Conservation (phyloP, 2,329 filamentous ascomycete genomes). For the Clarireedia paspali region DNA sequence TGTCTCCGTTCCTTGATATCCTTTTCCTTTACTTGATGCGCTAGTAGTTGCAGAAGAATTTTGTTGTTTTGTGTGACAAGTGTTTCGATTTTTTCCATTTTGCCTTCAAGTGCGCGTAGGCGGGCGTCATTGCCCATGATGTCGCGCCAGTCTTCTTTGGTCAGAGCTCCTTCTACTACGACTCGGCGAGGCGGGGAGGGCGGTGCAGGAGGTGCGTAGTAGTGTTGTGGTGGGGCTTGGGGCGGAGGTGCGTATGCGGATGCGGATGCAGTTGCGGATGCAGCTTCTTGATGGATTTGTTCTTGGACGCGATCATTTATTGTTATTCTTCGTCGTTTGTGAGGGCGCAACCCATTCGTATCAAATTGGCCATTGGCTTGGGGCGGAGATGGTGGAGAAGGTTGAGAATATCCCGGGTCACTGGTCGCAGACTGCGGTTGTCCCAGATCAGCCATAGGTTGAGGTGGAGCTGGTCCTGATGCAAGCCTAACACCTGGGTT, state of each 20-base stretch:
- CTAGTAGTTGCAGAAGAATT: conserved; percentile 25
- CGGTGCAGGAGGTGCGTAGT: conserved; percentile 18
- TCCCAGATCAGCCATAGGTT: conserved; percentile 14
- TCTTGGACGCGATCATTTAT: conserved; percentile 22
- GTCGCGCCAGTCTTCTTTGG: conserved; percentile 29
- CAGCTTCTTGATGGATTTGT: conserved; percentile 23
- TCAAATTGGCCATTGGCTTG: conserved; percentile 13
- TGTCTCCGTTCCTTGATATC: conserved; percentile 18
- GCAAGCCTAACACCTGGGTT: conserved; percentile 14
- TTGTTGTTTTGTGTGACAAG: conserved; percentile 29
- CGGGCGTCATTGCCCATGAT: conserved; percentile 29
- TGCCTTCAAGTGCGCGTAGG: conserved; percentile 25
- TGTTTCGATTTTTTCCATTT: conserved; percentile 28
- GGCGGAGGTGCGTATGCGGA: conserved; percentile 12
- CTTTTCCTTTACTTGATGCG: conserved; percentile 14
- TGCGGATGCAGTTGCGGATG: conserved; percentile 4
- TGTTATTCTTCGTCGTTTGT: conserved; percentile 25
- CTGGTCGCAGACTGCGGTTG: conserved; percentile 8
- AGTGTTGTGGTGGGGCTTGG: conserved; percentile 1
- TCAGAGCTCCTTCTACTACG: conserved; percentile 26
- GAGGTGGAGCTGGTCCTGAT: conserved; percentile 12
- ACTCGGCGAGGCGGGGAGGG: conserved; percentile 25
- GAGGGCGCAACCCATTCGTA: conserved; percentile 24
- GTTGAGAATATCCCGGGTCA: conserved; percentile 13
- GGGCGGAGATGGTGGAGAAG: neutral